Evolutionary conservation across 2,329 filamentous ascomycete species (phyloP).

Genomic region (Tolypocladium album): DNA sequence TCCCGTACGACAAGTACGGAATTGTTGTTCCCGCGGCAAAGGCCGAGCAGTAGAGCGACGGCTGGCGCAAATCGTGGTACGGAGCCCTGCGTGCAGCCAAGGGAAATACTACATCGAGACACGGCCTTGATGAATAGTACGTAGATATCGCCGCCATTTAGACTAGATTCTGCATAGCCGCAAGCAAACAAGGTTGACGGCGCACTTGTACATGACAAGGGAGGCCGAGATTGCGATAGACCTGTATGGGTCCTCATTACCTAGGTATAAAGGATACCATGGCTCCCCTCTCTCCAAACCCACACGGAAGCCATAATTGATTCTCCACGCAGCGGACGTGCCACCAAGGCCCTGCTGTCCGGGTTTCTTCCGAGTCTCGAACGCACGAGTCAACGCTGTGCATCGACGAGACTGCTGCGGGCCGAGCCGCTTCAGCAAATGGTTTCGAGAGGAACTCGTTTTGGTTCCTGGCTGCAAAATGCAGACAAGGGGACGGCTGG

Average conservation of each 20-base stretch:
- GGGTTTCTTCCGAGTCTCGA: not conserved
- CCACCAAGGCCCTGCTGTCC: not conserved
- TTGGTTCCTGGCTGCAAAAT: no score
- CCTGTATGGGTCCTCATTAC: not conserved
- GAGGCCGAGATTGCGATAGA: not conserved
- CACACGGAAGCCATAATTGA: not conserved
- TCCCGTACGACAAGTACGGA: slow-evolving; percentile 49
- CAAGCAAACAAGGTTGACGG: not conserved
- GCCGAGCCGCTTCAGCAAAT: not conserved
- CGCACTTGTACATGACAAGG: not conserved
- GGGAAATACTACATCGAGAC: not conserved
- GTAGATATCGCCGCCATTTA: not conserved
- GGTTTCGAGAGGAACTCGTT: not conserved
- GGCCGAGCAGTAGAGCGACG: not conserved
- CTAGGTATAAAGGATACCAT: not conserved
- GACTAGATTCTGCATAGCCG: not conserved
- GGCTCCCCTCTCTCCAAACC: not conserved
- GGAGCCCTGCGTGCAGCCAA: no score
- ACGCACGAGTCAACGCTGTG: not conserved
- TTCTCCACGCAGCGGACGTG: not conserved
- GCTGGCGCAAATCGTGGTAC: not conserved
- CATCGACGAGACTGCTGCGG: not conserved
- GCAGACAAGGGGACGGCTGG: not conserved
- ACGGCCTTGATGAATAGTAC: not conserved
- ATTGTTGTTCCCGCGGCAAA: slow-evolving; percentile 31